Base-by-base conservation (phyloP, 1,284 basidiomycete genomes). In the Boletus mariae region DNA sequence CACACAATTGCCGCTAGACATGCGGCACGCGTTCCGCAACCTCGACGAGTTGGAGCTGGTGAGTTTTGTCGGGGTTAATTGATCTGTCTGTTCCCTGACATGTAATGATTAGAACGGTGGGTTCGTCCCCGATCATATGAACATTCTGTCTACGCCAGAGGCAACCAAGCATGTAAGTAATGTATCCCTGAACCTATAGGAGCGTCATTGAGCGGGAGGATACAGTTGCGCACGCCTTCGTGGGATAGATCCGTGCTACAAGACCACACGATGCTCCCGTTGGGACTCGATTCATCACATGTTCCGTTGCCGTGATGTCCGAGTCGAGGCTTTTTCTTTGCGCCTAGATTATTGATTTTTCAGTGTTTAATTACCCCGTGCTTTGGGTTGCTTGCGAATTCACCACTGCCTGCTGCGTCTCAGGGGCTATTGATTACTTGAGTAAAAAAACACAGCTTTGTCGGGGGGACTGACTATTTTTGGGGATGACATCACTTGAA, bases 51-150 rank as follows among this genome's bases (percentile, higher is more conserved):
- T 69, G 15, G 67, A 69, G 38, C 49, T 87, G 62, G 89, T 88
- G 56, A 61, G 81, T 71, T 34, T 48, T 3, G 17, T 13, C 9
- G 20, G 15, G 9, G 23, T 25, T 9, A n/a, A 43, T 37, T n/a
- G n/a, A 29, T 23, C 15, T 35, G 44, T 23, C 35, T 7, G 9
- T 5, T 35, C 2, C n/a, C n/a, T 34, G n/a, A 20, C 8, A 13
- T 3, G 35, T 7, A 28, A 42, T 29, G n/a, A 50, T 57, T 31
- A 91, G 88, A 87, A 87, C 53, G 73, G 71, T 26, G 76, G 76
- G 15, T 68, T 77, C 32, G 70, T 80, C 42, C 85, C 86, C 11
- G 82, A 88, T 58, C 86, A 91, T 59, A 90, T 91, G 86, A 89
- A 91, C 63, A 69, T 91, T 23, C 62, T 90, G n/a, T 75, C 84